phyloP scores from a whole-genome alignment of 2,329 filamentous ascomycete species.

The Fonsecaea pedrosoi region DNA sequence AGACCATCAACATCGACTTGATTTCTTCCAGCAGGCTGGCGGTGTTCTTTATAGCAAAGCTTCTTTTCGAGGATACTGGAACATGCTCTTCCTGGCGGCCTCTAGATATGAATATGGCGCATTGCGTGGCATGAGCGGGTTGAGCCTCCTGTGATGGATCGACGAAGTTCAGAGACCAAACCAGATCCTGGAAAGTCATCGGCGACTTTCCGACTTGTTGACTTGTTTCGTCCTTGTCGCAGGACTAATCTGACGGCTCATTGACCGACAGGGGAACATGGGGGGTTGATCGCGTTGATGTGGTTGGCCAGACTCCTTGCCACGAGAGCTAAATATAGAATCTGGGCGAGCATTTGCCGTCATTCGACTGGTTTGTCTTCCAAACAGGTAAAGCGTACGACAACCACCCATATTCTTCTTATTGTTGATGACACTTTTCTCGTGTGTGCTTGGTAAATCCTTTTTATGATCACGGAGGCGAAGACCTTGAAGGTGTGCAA shows the following conservation, averaged over 20 bases:
- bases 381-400: background rate
- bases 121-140: conserved; percentile 19
- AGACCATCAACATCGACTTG: background rate
- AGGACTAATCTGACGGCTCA: conserved; percentile 17
- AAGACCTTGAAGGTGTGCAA: background rate
- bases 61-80: background rate
- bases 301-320: background rate
- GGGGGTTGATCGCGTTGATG: background rate
- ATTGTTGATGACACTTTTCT: background rate
- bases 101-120: conserved; percentile 3
- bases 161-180: background rate
- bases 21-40: background rate
- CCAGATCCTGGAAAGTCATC: background rate
- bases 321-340: conserved; percentile 8
- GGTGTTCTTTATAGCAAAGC: conserved; percentile 3
- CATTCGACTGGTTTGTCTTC: background rate
- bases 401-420: background rate
- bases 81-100: background rate
- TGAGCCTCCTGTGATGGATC: conserved; percentile 4
- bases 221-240: background rate
- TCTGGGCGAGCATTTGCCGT: background rate
- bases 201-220: conserved; percentile 3
- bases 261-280: conserved; percentile 9
- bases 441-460: background rate
- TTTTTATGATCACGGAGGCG: background rate